Conservation (phyloP, 148 eudicot species). For the Diospyros kaki region DNA sequence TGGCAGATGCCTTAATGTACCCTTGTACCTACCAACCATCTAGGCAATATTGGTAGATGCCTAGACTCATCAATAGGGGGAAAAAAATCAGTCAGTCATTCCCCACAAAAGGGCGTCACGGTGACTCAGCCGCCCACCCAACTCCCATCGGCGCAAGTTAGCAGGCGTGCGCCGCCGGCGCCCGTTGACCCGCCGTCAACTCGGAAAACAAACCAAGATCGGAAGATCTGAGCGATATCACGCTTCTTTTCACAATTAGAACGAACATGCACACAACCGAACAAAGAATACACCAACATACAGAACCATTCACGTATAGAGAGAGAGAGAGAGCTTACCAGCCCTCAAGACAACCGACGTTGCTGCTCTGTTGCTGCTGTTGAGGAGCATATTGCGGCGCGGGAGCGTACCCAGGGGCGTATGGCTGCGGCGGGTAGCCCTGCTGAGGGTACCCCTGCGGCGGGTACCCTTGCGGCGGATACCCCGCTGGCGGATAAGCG, state of each 20-base stretch:
- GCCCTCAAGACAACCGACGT: slow-evolving; percentile 53
- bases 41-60: too few relatives aligned
- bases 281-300: neutral
- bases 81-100: too few relatives aligned
- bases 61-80: too few relatives aligned
- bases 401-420: slow-evolving; percentile 40
- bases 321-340: slow-evolving; percentile 35
- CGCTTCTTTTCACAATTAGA: neutral
- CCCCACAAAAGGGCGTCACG: neutral
- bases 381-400: slow-evolving; percentile 23
- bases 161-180: neutral
- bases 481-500: slow-evolving; percentile 23
- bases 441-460: slow-evolving; percentile 35
- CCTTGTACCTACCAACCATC: too few relatives aligned
- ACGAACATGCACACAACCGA: neutral
- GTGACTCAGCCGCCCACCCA: neutral
- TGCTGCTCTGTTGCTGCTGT: slow-evolving; percentile 30
- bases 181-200: neutral
- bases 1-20: too few relatives aligned
- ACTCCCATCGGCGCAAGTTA: neutral
- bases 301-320: neutral
- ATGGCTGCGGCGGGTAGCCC: slow-evolving; percentile 44
- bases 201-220: slow-evolving; percentile 6
- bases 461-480: slow-evolving; percentile 52
- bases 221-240: slow-evolving; percentile 16